phyloP scores from a whole-genome alignment of 495 filamentous ascomycete genomes.

The Neurospora sp. region DNA sequence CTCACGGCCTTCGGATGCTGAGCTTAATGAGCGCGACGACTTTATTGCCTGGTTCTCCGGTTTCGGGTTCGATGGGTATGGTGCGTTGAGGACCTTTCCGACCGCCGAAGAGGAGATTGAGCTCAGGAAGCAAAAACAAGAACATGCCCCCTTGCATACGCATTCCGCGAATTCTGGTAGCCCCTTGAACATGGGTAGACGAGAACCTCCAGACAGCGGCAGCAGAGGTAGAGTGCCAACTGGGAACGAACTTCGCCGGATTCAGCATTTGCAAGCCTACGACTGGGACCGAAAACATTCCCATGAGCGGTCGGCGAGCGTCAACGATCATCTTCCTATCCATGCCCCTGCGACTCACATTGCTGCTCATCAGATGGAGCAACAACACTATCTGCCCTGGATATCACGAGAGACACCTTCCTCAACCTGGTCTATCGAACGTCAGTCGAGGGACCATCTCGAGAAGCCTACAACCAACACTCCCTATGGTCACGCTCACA shows the following conservation, averaged over 20 bases:
- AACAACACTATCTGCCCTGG: neutral
- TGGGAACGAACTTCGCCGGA: neutral
- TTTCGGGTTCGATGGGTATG: slow-evolving; percentile 28
- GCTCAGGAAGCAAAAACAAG: neutral
- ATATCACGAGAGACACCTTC: neutral
- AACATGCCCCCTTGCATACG: neutral
- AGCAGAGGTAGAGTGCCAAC: neutral
- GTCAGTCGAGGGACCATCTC: neutral
- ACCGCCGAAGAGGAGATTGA: neutral
- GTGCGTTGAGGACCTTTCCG: slow-evolving; percentile 20
- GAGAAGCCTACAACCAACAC: neutral
- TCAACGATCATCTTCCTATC: neutral
- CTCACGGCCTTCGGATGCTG: slow-evolving; percentile 22
- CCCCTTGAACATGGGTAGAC: neutral
- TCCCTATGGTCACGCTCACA: neutral
- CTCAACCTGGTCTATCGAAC: neutral
- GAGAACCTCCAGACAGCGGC: neutral
- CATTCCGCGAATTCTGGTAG: neutral
- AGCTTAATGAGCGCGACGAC: slow-evolving; percentile 31
- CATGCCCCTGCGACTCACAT: neutral
- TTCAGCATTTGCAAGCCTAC: neutral
- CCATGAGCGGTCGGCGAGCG: neutral
- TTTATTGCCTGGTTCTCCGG: slow-evolving; percentile 33
- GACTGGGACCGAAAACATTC: neutral
- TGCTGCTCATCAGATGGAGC: neutral